Evolutionary conservation across 2,329 filamentous ascomycete genomes (phyloP), one percentile per base, ranked within the genome.

Genomic region (Sarocladiaceae sp.): DNA sequence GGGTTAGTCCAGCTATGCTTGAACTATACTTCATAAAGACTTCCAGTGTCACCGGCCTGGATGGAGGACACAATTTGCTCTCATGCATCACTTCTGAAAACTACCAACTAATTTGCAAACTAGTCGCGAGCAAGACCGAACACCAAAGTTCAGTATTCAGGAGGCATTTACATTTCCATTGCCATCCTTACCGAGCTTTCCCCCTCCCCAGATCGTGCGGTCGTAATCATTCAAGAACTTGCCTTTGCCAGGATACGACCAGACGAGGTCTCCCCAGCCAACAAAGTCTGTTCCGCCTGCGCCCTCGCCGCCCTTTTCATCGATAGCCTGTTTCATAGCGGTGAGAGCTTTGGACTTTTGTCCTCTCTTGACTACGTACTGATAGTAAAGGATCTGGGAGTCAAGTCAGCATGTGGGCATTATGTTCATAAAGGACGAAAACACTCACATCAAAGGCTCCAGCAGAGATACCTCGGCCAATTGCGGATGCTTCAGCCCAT

Each of bases 201-300:
- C 59, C 22, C 59, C 59, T 1, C 59, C 57, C 58, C 59, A 60
- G 12, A 61, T 60, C 6, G 57, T 61, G 20, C 54, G 51, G 22
- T 51, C 44, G 28, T 61, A 49, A 29, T 61, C 42, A 47, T 61
- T 60, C 18, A 50, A 5, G 50, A 57, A 61, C 3, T 37, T 22
- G 6, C 58, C 59, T 31, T 47, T 33, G 1, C 55, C 54, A 29
- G 53, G 51, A 51, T 62, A 62, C 6, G 60, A 56, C 60, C 58
- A 64, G 37, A 66, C 58, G 42, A 66, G 52, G 50, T 63, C 60
- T 10, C 65, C 64, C 65, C 64, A 66, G 47, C 62, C 62, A 1
- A 63, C 63, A 46, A 62, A 57, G 23, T 48, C 44, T 15, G 44
- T 48, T 26, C 36, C 36, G 18, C 44, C 44, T 10, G 44, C n/a